A percentile compares a stretch with the other conserved stretches of the same genome.
Conservation (phyloP, 257 asterid species). For the Solanum phureja region DNA sequence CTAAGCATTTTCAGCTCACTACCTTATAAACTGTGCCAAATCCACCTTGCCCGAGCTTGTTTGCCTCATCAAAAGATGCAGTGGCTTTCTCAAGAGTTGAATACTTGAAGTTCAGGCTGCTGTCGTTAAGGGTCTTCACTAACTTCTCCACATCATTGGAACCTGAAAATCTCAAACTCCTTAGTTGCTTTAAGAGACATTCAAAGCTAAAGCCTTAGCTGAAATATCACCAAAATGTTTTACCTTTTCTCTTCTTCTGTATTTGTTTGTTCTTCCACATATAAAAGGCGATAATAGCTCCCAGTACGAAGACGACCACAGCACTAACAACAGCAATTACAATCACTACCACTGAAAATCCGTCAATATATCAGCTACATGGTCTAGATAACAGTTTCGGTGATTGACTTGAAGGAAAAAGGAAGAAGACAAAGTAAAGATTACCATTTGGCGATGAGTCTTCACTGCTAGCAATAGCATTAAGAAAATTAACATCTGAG, state of each 20-base stretch:
- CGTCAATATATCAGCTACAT: background rate
- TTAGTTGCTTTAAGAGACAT: background rate
- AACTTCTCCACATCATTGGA: slow-evolving; percentile 48
- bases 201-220: background rate
- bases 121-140: slow-evolving; percentile 66
- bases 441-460: slow-evolving; percentile 51
- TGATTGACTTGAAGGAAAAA: background rate
- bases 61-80: slow-evolving; percentile 53
- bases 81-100: slow-evolving; percentile 93
- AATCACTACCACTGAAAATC: slow-evolving; percentile 32
- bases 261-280: slow-evolving; percentile 46
- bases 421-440: background rate
- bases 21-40: slow-evolving; percentile 92
- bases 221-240: background rate
- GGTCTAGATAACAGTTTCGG: background rate
- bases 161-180: slow-evolving; percentile 11
- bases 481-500: slow-evolving; percentile 33
- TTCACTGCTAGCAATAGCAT: slow-evolving; percentile 26
- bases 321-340: slow-evolving; percentile 43
- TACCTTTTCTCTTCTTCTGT: slow-evolving; percentile 76
- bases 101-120: slow-evolving; percentile 86
- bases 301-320: slow-evolving; percentile 38
- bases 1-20: background rate
- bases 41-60: slow-evolving; percentile 96
- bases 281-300: slow-evolving; percentile 30